These are phyloP conservation scores for Aurifilum marmelostoma DNA, from an alignment of 2,329 filamentous ascomycete species.

Conservation along the genomic window DNA sequence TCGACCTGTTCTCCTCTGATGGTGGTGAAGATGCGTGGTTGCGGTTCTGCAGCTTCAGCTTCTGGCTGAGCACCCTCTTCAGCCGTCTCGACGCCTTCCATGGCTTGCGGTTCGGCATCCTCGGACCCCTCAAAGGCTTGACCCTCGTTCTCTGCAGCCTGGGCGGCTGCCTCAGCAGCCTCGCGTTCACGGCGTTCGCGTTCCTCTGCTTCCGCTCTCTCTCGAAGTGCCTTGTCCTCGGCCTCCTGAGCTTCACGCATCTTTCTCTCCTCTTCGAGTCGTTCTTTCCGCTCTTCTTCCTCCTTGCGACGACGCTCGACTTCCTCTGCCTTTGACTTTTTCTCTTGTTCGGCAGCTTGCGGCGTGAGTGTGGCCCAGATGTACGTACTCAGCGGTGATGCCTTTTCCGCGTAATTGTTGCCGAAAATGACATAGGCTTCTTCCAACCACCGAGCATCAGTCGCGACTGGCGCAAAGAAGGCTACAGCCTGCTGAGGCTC, in stretches of 20 bases:
- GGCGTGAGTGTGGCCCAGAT: conserved; percentile 78
- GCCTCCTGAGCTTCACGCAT: conserved; percentile 73
- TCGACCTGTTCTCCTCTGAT: conserved; percentile 88
- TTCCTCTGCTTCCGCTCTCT: conserved; percentile 73
- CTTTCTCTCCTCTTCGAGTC: conserved; percentile 67
- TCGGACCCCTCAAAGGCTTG: conserved; percentile 50
- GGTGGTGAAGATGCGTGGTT: conserved; percentile 74
- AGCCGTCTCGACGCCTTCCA: conserved; percentile 68
- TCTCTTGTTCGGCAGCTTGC: conserved; percentile 80
- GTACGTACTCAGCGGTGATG: conserved; percentile 66
- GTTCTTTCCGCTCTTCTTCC: conserved; percentile 63
- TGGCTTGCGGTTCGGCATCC: conserved; percentile 45
- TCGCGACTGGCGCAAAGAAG: conserved; percentile 78
- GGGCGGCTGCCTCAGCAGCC: conserved; percentile 60
- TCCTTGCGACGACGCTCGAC: conserved; percentile 55
- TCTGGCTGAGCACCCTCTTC: conserved; percentile 38
- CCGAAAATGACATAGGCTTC: conserved; percentile 89
- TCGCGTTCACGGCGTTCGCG: conserved; percentile 63
- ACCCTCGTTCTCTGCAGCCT: conserved; percentile 30
- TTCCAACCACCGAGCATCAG: conserved; percentile 81
- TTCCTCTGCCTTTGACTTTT: conserved; percentile 65
- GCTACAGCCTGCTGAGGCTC: conserved; percentile 75
- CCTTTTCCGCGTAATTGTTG: conserved; percentile 67
- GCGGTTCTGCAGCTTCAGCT: conserved; percentile 48
- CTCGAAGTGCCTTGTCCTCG: conserved; percentile 66